Evolutionary conservation across 495 filamentous ascomycete species (phyloP).

Genomic region (Durotheca rogersii): DNA sequence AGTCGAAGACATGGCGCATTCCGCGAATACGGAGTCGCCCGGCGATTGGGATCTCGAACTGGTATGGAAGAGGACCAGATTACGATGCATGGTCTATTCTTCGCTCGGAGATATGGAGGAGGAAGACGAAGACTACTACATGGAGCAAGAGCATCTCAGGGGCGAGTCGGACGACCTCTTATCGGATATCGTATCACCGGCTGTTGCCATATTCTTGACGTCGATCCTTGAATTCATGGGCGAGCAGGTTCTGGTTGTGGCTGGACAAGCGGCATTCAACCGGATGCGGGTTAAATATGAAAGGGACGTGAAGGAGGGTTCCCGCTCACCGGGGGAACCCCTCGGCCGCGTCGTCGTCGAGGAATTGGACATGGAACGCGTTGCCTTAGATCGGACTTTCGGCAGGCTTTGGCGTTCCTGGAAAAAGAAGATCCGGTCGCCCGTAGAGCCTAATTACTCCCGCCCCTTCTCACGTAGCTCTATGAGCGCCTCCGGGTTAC

Average conservation of each 20-base stretch:
- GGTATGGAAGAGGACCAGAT: conserved; percentile 85
- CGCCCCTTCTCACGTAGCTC: conserved; percentile 47
- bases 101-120: conserved; percentile 96
- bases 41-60: conserved; percentile 80
- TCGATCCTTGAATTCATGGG: conserved; percentile 93
- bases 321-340: conserved; percentile 39
- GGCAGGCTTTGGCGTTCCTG: conserved; percentile 93
- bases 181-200: conserved; percentile 76
- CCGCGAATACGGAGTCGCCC: conserved; percentile 52
- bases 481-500: conserved; percentile 18
- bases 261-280: conserved; percentile 84
- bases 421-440: conserved; percentile 75
- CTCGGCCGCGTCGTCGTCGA: conserved; percentile 75
- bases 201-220: conserved; percentile 93
- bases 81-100: conserved; percentile 97
- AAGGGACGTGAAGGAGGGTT: conserved; percentile 52
- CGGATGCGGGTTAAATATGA: conserved; percentile 58
- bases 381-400: conserved; percentile 83
- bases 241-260: conserved; percentile 81
- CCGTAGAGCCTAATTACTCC: conserved; percentile 39
- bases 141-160: conserved; percentile 67
- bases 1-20: conserved; percentile 62
- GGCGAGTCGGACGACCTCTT: conserved; percentile 55
- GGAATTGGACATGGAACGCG: conserved; percentile 88
- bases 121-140: conserved; percentile 88